Base-by-base conservation (phyloP, 1,139 yeast genomes). In the Saccharomyces pastorianus region DNA sequence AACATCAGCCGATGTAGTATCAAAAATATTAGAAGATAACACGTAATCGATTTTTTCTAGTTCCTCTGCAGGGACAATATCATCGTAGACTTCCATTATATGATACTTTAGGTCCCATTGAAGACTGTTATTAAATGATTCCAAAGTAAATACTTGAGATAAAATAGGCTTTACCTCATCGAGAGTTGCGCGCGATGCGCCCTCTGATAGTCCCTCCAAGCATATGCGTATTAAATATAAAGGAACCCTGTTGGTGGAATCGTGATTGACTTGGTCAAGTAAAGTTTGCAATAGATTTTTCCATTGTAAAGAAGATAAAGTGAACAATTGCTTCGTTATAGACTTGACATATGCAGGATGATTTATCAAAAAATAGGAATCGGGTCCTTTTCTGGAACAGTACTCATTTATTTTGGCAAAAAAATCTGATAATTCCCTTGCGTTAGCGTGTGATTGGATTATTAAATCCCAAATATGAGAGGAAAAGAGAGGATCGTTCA, bases 401-500 rank as follows among this genome's bases (percentile, higher is more conserved):
- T 51, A 47, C 8, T 14, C 25, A 26, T 46, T 50, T 25, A 51
- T 25, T 26, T 31, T 47, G 17, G 29, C 66, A 51, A 82, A 72
- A 59, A 85, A 85, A 4, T 70, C 67, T 8, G 69, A 70, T 47
- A 82, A 72, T 53, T 84, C 89, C 72, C 95, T 79, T 6, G 84
- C 84, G 59, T 74, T 78, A 5, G 76, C 72, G 62, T 76, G 79
- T 11, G 85, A 78, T 9, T 72, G 69, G 2, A 82, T 68, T 14
- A 84, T 59, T 27, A 73, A 71, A 2, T 66, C 62, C 50, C 78
- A 76, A n/a, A 80, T 63, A 1, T 56, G 54, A 5, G 60, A 55
- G 8, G 60, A 53, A 54, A 48, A 26, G 28, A 53, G 49, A 29
- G n/a, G 26, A n/a, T 56, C 47, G 17, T 60, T 56, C 3, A 51